Percentiles rank a stretch among this genome's conserved stretches.
These are phyloP conservation scores for Triangularia verruculosa DNA, from an alignment of 2,329 filamentous ascomycete species.

Conservation along the genomic window DNA sequence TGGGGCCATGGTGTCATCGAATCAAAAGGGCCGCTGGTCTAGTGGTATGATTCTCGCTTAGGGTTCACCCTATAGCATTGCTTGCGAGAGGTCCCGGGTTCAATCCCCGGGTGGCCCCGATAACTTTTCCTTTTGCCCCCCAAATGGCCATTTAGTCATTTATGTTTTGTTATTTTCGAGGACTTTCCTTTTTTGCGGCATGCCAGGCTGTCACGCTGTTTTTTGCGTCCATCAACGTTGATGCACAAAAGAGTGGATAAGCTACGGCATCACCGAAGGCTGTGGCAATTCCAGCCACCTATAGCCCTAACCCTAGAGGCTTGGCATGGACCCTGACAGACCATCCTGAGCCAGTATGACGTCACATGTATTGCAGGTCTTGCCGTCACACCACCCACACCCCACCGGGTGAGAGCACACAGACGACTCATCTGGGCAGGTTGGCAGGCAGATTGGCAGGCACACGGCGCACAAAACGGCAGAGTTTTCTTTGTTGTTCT, in stretches of 20 bases:
- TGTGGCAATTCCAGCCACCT: not conserved
- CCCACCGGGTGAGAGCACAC: not conserved
- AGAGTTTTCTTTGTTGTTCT: not conserved
- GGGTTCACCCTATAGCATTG: constrained; percentile 36
- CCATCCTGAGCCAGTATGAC: not conserved
- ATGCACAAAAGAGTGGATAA: too few relatives aligned
- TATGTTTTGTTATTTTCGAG: too few relatives aligned
- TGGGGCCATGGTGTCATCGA: not conserved
- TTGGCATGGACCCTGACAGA: not conserved
- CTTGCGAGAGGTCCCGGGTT: constrained; percentile 43
- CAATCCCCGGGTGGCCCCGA: constrained; percentile 36
- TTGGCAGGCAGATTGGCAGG: not conserved
- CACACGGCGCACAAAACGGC: not conserved
- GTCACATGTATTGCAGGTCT: not conserved
- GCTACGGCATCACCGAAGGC: not conserved
- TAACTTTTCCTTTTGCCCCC: not conserved
- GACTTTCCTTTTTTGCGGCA: too few relatives aligned
- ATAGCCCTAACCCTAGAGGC: not conserved
- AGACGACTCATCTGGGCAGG: not conserved
- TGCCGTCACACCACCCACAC: not conserved
- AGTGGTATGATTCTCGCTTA: constrained; percentile 67
- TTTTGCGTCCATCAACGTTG: not conserved
- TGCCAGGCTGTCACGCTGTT: too few relatives aligned
- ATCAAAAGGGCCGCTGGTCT: constrained; percentile 42
- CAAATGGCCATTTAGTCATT: too few relatives aligned